Evolutionary conservation across 495 filamentous ascomycete genomes (phyloP), one percentile per base, ranked within the genome.

Genomic region (Penicillium pancosmium): DNA sequence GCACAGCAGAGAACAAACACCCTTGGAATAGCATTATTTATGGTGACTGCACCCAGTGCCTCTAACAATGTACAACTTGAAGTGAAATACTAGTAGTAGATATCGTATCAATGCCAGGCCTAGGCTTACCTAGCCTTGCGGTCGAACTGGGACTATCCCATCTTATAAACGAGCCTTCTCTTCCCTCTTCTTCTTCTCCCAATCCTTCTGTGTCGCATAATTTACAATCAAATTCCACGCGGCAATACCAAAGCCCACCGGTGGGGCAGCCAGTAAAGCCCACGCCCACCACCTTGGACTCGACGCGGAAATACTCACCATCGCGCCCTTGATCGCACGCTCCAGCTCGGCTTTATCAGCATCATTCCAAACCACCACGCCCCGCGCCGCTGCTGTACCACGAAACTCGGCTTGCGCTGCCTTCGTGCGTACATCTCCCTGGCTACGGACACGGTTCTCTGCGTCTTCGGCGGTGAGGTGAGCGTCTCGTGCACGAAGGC

Each of bases 361-460:
- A 78, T 97, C 93, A 80, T 98, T 98, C 87, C 86, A 88, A 13
- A 98, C 83, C 43, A 96, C 90, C 12, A 88, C 81, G 0, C 94
- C 94, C 21, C 79, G 73, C 53, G 73, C 71, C 56, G 69, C 73
- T 34, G 78, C 78, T 53, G 70, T 69, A 11, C 90, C 86, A 48
- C 89, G 75, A 54, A 75, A 82, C 77, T 88, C 76, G 38, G 85
- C 86, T 74, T 89, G 76, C 66, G 76, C 77, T 46, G 90, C 91
- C 82, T 98, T 98, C 59, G 87, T 83, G 70, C 79, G 80, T 52
- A 95, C 86, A 75, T 92, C 88, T 54, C 86, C 88, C 82, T 98
- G 95, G 62, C 90, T 93, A 46, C 73, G 68, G 3, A 98, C 90
- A 12, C 95, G 74, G 57, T 90, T 89, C 80, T 84, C 80, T 43